These are phyloP conservation scores for Fraxinus angustifolia DNA, from an alignment of 305 asterid genomes.

Conservation along the genomic window DNA sequence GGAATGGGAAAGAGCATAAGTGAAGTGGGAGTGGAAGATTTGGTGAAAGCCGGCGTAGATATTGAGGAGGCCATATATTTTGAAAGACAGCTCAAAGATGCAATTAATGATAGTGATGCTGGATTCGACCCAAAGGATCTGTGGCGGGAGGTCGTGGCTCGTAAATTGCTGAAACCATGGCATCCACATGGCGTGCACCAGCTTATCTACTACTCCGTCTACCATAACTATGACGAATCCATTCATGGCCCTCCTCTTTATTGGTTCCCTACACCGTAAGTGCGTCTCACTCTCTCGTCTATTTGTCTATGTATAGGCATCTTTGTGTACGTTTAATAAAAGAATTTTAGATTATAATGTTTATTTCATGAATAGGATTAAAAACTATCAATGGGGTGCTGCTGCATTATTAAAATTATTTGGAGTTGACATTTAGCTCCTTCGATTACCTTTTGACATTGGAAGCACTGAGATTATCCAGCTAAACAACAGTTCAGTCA, in stretches of 20 bases:
- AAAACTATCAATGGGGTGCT: too few species aligned
- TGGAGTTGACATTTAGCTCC: too few species aligned
- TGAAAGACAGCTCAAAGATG: slow-evolving; percentile 36
- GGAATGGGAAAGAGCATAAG: slow-evolving; percentile 45
- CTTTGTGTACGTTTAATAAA: too few species aligned
- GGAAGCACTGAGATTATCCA: too few species aligned
- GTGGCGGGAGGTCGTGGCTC: slow-evolving; percentile 53
- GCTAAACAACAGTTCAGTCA: too few species aligned
- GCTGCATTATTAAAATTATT: too few species aligned
- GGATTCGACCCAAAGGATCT: slow-evolving; percentile 32
- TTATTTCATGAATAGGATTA: too few species aligned
- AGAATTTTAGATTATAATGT: too few species aligned
- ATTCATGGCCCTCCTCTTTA: slow-evolving; percentile 68
- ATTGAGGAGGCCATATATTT: slow-evolving; percentile 52
- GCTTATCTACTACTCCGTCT: slow-evolving; percentile 65
- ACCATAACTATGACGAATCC: slow-evolving; percentile 43
- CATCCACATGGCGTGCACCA: slow-evolving; percentile 71
- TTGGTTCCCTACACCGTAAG: slow-evolving; percentile 85
- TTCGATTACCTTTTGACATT: too few species aligned
- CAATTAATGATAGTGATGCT: slow-evolving; percentile 13
- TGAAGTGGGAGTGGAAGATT: slow-evolving; percentile 51
- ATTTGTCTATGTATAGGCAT: too few species aligned
- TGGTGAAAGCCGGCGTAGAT: slow-evolving; percentile 50
- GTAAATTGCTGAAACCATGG: slow-evolving; percentile 61
- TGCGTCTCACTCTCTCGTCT: slow-evolving; percentile 11